Base-by-base conservation (phyloP, 164 flowering plant species). In the Euptelea pleiosperma region DNA sequence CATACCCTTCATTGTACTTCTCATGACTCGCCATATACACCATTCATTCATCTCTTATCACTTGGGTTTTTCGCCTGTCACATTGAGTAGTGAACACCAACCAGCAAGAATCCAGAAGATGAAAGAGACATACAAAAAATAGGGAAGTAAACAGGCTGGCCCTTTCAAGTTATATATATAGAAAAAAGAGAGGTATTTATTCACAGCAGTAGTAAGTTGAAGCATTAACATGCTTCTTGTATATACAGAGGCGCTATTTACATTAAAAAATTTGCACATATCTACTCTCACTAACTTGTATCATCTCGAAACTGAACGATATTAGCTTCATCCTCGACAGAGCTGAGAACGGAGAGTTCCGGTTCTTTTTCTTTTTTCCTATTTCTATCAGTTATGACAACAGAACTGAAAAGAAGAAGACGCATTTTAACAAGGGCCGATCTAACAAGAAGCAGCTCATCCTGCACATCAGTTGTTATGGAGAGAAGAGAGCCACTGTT, bases 401-500 rank as follows among this genome's bases (percentile, higher is more conserved):
- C 14, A 24, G 25, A 14, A n/a, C 12, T 4, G 21, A 12, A 24
- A 18, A 39, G 35, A n/a, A 58, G 14, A 44, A 43, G 6, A 7
- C n/a, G 14, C 49, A 31, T 2, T 18, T 14, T 21, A n/a, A 8
- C 18, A 52, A 21, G 26, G 26, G 35, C 41, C 55, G 21, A 52
- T 52, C 55, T 55, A 58, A 53, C 12, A 39, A 19, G 16, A 29
- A 41, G 52, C 25, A 14, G 12, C 11, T 26, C 33, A 7, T n/a
- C 24, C 5, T 36, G 26, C 25, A 46, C 18, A 37, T 69, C 64
- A 73, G 72, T 28, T 60, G 25, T 62, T 63, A 29, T 72, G 73
- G 26, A 79, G 72, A 70, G 78, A 74, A 22, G 80, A 69, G 30
- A 79, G 75, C 80, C 77, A 79, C 50, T 69, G 67, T 57, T 79